A percentile compares a stretch with the other conserved stretches of the same genome.
Conservation (phyloP, 1,284 basidiomycete species). For the Ustilago sp. region DNA sequence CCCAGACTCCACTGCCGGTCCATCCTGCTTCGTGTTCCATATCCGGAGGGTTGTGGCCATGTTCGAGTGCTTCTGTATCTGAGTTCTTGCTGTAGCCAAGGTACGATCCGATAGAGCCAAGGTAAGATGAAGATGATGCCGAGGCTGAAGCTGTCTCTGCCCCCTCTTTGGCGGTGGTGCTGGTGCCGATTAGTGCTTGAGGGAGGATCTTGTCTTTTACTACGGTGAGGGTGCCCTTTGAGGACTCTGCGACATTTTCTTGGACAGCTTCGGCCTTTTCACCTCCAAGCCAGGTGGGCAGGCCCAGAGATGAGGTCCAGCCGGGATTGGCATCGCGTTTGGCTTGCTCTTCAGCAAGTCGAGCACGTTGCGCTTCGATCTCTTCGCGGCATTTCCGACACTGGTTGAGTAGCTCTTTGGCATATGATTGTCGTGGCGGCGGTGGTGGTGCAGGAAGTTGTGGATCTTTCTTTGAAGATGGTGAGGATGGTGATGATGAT, state of each 20-base stretch:
- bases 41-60: constrained; percentile 45
- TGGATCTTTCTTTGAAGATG: constrained; percentile 18
- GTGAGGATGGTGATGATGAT: constrained; percentile 21
- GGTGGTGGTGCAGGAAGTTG: constrained; percentile 46
- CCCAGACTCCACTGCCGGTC: constrained; percentile 68
- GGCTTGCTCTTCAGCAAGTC: constrained; percentile 23
- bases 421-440: constrained; percentile 62
- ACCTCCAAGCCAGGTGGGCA: constrained; percentile 46
- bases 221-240: constrained; percentile 24
- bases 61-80: constrained; percentile 15
- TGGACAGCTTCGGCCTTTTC: constrained; percentile 13
- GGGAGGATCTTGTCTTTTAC: constrained; percentile 41
- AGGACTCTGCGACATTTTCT: constrained; percentile 7
- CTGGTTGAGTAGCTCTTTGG: constrained; percentile 65
- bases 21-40: constrained; percentile 67
- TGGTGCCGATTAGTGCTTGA: constrained; percentile 8
- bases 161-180: constrained; percentile 6
- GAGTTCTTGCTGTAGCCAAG: constrained; percentile 34
- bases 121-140: constrained; percentile 23
- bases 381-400: constrained; percentile 63
- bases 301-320: constrained; percentile 28
- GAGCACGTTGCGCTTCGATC: constrained; percentile 50
- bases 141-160: constrained; percentile 11
- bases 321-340: constrained; percentile 14
- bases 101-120: constrained; percentile 36